Percentiles rank a stretch among this genome's conserved stretches.
phyloP scores from a whole-genome alignment of 2,329 filamentous ascomycete species.

The Polytolypa hystricis region DNA sequence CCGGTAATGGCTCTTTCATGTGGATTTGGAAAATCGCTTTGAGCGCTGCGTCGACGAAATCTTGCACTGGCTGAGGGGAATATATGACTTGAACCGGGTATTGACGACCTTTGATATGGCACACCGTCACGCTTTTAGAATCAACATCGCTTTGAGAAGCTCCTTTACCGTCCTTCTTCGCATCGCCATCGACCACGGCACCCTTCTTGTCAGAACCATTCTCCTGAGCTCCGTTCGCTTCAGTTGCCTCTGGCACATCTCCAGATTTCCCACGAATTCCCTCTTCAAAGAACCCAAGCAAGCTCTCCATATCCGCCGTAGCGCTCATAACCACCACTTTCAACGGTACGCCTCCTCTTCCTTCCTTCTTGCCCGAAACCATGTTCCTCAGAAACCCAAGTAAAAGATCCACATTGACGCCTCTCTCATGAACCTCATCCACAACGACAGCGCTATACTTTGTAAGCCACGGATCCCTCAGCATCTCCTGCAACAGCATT shows the following conservation, averaged over 20 bases:
- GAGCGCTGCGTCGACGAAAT: constrained; percentile 71
- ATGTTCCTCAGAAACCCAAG: constrained; percentile 80
- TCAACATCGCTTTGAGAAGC: constrained; percentile 1
- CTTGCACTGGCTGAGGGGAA: constrained; percentile 59
- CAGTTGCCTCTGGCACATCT: constrained; percentile 1
- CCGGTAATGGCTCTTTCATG: constrained; percentile 76
- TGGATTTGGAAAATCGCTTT: constrained; percentile 81
- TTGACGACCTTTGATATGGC: constrained; percentile 74
- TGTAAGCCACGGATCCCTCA: constrained; percentile 69
- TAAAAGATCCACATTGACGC: constrained; percentile 84
- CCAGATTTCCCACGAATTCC: constrained; percentile 14
- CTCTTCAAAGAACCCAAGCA: constrained; percentile 60
- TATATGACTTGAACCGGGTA: constrained; percentile 73
- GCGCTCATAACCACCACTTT: constrained; percentile 97
- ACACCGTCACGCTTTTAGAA: constrained; percentile 38
- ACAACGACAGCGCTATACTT: constrained; percentile 86
- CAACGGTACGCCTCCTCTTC: constrained; percentile 60
- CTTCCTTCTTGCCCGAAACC: constrained; percentile 45
- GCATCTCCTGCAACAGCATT: constrained; percentile 87
- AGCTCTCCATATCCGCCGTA: constrained; percentile 74
- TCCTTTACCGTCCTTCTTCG: constrained; percentile 1
- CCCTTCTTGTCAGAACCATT: not conserved
- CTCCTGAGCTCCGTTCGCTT: constrained; percentile 7
- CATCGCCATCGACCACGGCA: not conserved
- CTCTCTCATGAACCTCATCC: constrained; percentile 94